Percentiles rank a stretch among this genome's conserved stretches.
Evolutionary conservation across 75 land plant species (phyloP).

Genomic region (Picea sitchensis): DNA sequence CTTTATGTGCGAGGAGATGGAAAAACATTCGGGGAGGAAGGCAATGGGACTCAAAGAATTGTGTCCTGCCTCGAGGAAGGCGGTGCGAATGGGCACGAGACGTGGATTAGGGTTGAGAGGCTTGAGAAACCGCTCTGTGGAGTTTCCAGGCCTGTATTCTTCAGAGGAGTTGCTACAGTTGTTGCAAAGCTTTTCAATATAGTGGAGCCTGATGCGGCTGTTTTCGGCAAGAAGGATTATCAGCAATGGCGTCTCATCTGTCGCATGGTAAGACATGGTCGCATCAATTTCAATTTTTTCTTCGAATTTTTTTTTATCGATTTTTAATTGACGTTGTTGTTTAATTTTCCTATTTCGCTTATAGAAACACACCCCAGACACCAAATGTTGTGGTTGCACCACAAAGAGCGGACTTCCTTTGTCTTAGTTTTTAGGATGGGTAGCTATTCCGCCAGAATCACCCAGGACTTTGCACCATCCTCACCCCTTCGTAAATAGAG

Average conservation of each 20-base stretch:
- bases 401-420: no score
- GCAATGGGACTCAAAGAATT: background rate
- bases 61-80: constrained; percentile 42
- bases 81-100: constrained; percentile 57
- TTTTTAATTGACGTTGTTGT: background rate
- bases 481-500: no score
- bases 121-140: constrained; percentile 96
- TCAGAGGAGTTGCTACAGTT: constrained; percentile 91
- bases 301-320: background rate
- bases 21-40: background rate
- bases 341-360: no score
- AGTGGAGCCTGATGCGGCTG: constrained; percentile 92
- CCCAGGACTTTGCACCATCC: no score
- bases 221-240: constrained; percentile 99
- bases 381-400: no score
- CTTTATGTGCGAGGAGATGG: constrained; percentile 56
- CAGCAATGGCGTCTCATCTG: constrained; percentile 88
- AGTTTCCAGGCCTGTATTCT: constrained; percentile 84
- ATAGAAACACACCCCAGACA: no score
- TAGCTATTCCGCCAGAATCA: no score
- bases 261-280: constrained; percentile 63
- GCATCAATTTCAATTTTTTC: background rate
- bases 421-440: no score
- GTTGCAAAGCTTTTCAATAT: constrained; percentile 89
- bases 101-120: constrained; percentile 92